Conservation (phyloP, 2,329 filamentous ascomycete genomes). For the Cordyceps farinosa region DNA sequence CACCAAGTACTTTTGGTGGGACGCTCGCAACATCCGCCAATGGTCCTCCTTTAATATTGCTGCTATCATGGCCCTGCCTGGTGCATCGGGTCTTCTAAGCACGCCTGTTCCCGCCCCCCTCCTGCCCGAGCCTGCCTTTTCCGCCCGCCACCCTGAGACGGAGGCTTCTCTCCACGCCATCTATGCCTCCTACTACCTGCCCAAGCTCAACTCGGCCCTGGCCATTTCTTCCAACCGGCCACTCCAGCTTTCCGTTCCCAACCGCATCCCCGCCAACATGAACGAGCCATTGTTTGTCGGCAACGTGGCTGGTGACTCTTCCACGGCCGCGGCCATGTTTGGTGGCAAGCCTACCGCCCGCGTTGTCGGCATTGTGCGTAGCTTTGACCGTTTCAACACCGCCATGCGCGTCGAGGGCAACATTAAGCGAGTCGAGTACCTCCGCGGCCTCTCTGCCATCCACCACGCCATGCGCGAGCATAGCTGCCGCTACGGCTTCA, state of each 20-base stretch:
- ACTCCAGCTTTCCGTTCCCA: constrained; percentile 48
- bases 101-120: constrained; percentile 61
- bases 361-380: constrained; percentile 81
- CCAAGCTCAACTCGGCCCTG: constrained; percentile 82
- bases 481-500: constrained; percentile 89
- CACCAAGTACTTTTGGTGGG: constrained; percentile 92
- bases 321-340: constrained; percentile 51
- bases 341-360: constrained; percentile 50
- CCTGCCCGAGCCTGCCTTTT: constrained; percentile 56
- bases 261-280: constrained; percentile 31
- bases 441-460: constrained; percentile 78
- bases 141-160: constrained; percentile 69
- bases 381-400: constrained; percentile 92
- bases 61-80: constrained; percentile 69
- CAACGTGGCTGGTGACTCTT: constrained; percentile 55
- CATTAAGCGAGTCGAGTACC: constrained; percentile 82
- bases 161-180: constrained; percentile 72
- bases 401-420: constrained; percentile 85
- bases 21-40: constrained; percentile 78
- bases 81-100: constrained; percentile 68
- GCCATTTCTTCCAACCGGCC: constrained; percentile 68
- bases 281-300: constrained; percentile 63
- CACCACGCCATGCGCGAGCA: constrained; percentile 93
- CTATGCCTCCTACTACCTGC: constrained; percentile 73
- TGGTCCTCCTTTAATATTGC: constrained; percentile 77